These are phyloP conservation scores for Elasticomyces elasticus DNA, from an alignment of 495 filamentous ascomycete species.

Conservation along the genomic window DNA sequence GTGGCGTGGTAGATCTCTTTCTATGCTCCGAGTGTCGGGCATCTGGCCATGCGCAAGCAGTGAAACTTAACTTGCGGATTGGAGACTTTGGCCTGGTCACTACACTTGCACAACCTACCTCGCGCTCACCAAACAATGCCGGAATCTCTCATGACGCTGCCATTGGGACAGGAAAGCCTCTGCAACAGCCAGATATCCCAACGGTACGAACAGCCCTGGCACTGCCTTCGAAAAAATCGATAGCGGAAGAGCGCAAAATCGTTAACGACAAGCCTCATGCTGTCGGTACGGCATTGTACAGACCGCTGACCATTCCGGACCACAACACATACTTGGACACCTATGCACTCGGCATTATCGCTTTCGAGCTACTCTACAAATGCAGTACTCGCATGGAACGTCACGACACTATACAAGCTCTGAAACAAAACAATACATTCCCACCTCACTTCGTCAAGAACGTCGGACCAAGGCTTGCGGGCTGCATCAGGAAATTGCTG, in stretches of 20 bases:
- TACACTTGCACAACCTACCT: conserved; percentile 22
- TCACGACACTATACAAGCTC: neutral
- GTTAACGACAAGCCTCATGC: neutral
- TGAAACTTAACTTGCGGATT: conserved; percentile 27
- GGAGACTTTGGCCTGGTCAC: conserved; percentile 33
- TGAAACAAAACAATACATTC: neutral
- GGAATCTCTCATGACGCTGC: too few relatives aligned
- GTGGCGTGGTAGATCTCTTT: conserved; percentile 28
- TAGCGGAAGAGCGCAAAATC: neutral
- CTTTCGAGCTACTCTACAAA: conserved; percentile 30
- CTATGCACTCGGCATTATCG: conserved; percentile 34
- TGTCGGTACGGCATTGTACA: conserved; percentile 35
- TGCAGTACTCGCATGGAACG: conserved; percentile 28
- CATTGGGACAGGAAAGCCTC: too few relatives aligned
- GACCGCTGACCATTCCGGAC: conserved; percentile 14
- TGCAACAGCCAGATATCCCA: too few relatives aligned
- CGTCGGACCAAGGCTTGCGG: neutral
- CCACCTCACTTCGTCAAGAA: neutral
- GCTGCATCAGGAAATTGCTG: conserved; percentile 8
- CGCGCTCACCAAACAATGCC: too few relatives aligned
- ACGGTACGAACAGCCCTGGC: too few relatives aligned
- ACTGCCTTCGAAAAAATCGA: too few relatives aligned
- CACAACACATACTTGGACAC: conserved; percentile 32
- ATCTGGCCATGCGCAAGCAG: neutral
- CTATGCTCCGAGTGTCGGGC: conserved; percentile 29